phyloP scores from a whole-genome alignment of 257 asterid genomes.

The Handroanthus guayacan region DNA sequence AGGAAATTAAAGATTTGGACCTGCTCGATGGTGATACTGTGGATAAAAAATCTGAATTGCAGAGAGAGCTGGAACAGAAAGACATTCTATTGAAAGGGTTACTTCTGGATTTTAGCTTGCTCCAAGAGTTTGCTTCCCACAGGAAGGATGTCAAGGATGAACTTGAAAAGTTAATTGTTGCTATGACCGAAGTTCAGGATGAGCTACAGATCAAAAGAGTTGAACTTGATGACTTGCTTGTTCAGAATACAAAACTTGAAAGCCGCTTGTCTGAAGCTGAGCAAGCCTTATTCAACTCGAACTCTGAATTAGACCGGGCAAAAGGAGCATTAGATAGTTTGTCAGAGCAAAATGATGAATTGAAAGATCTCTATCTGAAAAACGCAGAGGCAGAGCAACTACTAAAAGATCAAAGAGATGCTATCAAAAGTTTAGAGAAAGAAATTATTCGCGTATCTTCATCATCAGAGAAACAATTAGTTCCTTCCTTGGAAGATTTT shows the following conservation, averaged over 20 bases:
- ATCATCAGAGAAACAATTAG: slow-evolving; percentile 52
- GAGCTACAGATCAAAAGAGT: slow-evolving; percentile 62
- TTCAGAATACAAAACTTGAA: slow-evolving; percentile 61
- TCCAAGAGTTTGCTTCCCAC: slow-evolving; percentile 85
- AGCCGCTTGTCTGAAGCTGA: slow-evolving; percentile 62
- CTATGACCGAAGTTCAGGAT: slow-evolving; percentile 60
- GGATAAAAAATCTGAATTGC: slow-evolving; percentile 52
- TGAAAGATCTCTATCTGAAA: slow-evolving; percentile 70
- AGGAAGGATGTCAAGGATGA: slow-evolving; percentile 78
- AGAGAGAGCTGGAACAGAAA: slow-evolving; percentile 69
- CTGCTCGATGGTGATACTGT: slow-evolving; percentile 43
- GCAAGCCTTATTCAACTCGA: slow-evolving; percentile 53
- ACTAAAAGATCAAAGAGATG: slow-evolving; percentile 66
- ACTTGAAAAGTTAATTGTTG: slow-evolving; percentile 56
- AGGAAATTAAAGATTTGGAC: slow-evolving; percentile 42
- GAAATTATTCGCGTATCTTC: slow-evolving; percentile 71
- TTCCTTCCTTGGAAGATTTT: slow-evolving; percentile 47
- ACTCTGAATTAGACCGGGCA: slow-evolving; percentile 59
- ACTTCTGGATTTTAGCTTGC: slow-evolving; percentile 83
- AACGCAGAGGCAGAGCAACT: slow-evolving; percentile 73
- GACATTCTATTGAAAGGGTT: slow-evolving; percentile 74
- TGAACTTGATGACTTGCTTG: slow-evolving; percentile 58
- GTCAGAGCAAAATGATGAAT: slow-evolving; percentile 66
- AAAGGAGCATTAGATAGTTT: slow-evolving; percentile 53
- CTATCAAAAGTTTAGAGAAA: slow-evolving; percentile 64